phyloP scores from a whole-genome alignment of 2,329 filamentous ascomycete species.

The Diaporthe sp. region DNA sequence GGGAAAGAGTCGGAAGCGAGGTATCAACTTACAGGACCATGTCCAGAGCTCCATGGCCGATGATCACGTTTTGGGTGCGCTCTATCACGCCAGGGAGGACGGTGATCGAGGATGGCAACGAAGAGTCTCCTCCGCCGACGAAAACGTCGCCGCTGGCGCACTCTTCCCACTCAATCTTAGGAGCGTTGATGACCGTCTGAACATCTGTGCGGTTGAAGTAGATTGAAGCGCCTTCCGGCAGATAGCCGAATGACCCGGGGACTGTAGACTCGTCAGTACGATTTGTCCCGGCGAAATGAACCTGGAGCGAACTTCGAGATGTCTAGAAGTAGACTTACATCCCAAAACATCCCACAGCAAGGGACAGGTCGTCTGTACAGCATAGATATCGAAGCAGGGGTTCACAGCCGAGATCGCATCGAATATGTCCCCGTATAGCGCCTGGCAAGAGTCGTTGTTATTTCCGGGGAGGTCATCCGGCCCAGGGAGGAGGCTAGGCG shows the following conservation, averaged over 20 bases:
- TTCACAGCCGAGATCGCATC: slow-evolving; percentile 71
- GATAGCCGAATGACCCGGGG: slow-evolving; percentile 75
- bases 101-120: slow-evolving; percentile 37
- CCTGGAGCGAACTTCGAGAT: background rate
- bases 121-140: slow-evolving; percentile 50
- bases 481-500: slow-evolving; percentile 70
- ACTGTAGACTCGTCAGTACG: slow-evolving; percentile 49
- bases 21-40: slow-evolving; percentile 63
- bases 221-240: slow-evolving; percentile 71
- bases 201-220: slow-evolving; percentile 82
- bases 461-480: slow-evolving; percentile 53
- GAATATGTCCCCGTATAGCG: slow-evolving; percentile 69
- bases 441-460: slow-evolving; percentile 64
- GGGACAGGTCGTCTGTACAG: slow-evolving; percentile 80
- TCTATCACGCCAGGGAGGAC: slow-evolving; percentile 78
- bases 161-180: slow-evolving; percentile 64
- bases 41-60: slow-evolving; percentile 78
- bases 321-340: slow-evolving; percentile 48
- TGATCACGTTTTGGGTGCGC: slow-evolving; percentile 76
- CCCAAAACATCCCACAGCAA: slow-evolving; percentile 77
- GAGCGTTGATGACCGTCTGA: slow-evolving; percentile 60
- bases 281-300: background rate
- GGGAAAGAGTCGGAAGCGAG: background rate
- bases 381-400: slow-evolving; percentile 86
- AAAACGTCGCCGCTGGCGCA: slow-evolving; percentile 62